Conservation (phyloP, 169 alveolate species). For the Theileria sp. region DNA sequence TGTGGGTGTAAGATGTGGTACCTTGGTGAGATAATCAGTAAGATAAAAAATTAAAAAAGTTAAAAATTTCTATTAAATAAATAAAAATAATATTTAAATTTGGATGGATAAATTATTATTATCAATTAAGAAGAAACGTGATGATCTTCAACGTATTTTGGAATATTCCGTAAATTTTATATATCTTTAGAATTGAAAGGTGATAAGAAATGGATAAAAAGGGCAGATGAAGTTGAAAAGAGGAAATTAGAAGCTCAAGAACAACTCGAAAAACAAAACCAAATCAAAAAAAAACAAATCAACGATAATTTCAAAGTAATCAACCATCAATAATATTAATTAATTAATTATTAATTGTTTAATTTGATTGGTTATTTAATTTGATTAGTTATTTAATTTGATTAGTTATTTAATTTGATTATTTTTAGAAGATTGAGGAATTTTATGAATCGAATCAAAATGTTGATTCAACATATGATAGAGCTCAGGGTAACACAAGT, state of each 20-base stretch:
- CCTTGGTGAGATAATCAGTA: too few relatives aligned
- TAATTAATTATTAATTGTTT: too few relatives aligned
- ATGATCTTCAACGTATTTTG: constrained; percentile 37
- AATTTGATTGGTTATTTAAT: too few relatives aligned
- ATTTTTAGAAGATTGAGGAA: constrained; percentile 25
- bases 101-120: constrained; percentile 34
- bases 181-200: constrained; percentile 44
- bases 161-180: not conserved
- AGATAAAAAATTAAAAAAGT: too few relatives aligned
- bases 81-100: not conserved
- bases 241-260: constrained; percentile 33
- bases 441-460: not conserved
- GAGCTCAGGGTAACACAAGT: constrained; percentile 14
- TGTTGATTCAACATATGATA: not conserved
- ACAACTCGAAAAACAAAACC: constrained; percentile 10
- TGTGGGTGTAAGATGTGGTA: too few relatives aligned
- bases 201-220: constrained; percentile 41
- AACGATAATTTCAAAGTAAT: constrained; percentile 36
- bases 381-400: too few relatives aligned
- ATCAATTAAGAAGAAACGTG: constrained; percentile 38
- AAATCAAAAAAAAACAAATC: constrained; percentile 22
- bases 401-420: too few relatives aligned
- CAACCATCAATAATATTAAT: not conserved
- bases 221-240: constrained; percentile 32
- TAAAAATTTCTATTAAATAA: too few relatives aligned